Percentiles rank a stretch among this genome's conserved stretches.
phyloP scores from a whole-genome alignment of 495 filamentous ascomycete species.

The Podospora fimiseda region DNA sequence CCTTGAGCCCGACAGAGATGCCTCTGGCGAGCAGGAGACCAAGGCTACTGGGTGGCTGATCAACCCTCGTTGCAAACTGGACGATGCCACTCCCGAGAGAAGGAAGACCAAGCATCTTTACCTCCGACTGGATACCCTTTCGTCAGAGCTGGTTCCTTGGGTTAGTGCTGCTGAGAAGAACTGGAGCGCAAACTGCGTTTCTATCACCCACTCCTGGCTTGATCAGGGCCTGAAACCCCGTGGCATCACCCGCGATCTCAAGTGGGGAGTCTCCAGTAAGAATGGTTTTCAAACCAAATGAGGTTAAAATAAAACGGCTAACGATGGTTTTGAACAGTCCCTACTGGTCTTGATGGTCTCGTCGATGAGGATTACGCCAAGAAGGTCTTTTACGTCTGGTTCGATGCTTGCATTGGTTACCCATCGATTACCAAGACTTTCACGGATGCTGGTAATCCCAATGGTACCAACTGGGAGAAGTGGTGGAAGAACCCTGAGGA shows the following conservation, averaged over 20 bases:
- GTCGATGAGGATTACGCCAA: slow-evolving; percentile 48
- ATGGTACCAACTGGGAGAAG: slow-evolving; percentile 64
- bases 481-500: slow-evolving; percentile 93
- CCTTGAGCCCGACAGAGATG: slow-evolving; percentile 39
- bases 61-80: slow-evolving; percentile 69
- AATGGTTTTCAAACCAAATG: slow-evolving; percentile 39
- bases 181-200: slow-evolving; percentile 72
- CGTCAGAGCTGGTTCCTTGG: slow-evolving; percentile 68
- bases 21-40: slow-evolving; percentile 16
- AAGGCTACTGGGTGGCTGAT: slow-evolving; percentile 33
- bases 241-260: slow-evolving; percentile 87
- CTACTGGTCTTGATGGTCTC: slow-evolving; percentile 21
- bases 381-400: slow-evolving; percentile 97
- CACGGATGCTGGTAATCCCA: slow-evolving; percentile 45
- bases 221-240: slow-evolving; percentile 74
- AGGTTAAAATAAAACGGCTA: background rate
- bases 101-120: slow-evolving; percentile 61
- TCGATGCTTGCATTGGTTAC: slow-evolving; percentile 96
- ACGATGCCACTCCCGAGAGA: slow-evolving; percentile 67
- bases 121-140: slow-evolving; percentile 71
- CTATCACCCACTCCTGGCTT: slow-evolving; percentile 72
- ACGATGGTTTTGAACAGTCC: slow-evolving; percentile 17
- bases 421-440: slow-evolving; percentile 91
- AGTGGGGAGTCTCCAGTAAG: slow-evolving; percentile 63
- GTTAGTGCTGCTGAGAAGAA: slow-evolving; percentile 43